These are phyloP conservation scores for Sphaerobolus stellatus DNA, from an alignment of 1,284 basidiomycete species.

Conservation along the genomic window DNA sequence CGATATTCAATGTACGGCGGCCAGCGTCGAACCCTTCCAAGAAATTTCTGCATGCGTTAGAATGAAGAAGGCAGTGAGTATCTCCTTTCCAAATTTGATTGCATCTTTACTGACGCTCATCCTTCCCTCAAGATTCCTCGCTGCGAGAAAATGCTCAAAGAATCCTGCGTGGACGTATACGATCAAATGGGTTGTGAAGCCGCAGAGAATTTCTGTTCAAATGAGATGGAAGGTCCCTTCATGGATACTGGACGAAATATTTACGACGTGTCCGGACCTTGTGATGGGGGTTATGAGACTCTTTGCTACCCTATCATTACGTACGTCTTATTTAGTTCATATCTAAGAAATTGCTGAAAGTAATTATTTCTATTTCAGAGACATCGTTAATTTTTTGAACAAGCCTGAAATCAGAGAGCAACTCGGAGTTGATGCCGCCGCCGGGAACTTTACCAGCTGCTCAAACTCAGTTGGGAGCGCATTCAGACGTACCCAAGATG, in stretches of 20 bases:
- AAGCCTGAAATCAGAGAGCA: conserved; percentile 47
- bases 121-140: background rate
- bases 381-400: conserved; percentile 55
- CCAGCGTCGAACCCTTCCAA: conserved; percentile 38
- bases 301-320: conserved; percentile 51
- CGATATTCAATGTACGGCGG: conserved; percentile 59
- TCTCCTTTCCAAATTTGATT: no score
- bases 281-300: conserved; percentile 44
- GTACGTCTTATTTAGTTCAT: conserved; percentile 29
- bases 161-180: conserved; percentile 52
- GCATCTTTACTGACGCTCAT: background rate
- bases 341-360: background rate
- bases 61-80: conserved; percentile 54
- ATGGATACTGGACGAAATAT: conserved; percentile 41
- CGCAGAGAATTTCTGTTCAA: conserved; percentile 62
- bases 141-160: conserved; percentile 48
- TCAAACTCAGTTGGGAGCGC: conserved; percentile 39
- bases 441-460: conserved; percentile 53
- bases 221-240: conserved; percentile 43
- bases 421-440: conserved; percentile 60
- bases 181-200: conserved; percentile 63
- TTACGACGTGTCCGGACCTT: conserved; percentile 66
- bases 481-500: conserved; percentile 43
- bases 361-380: conserved; percentile 44
- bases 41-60: conserved; percentile 43